Conservation (phyloP, 1,139 yeast genomes). For the Suhomyces wounanorum region DNA sequence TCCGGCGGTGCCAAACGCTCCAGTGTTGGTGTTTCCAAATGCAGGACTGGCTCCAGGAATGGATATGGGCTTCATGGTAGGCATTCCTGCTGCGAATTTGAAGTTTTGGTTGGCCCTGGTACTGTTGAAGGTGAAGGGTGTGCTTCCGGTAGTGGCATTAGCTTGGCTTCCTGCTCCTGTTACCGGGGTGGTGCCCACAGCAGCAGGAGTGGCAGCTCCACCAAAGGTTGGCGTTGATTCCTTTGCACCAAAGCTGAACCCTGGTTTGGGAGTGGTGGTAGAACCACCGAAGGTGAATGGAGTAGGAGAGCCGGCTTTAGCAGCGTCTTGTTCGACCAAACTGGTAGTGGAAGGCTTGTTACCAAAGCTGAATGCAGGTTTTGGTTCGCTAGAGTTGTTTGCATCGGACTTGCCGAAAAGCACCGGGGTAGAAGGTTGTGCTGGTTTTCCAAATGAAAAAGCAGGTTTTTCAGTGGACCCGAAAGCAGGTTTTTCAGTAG, state of each 20-base stretch:
- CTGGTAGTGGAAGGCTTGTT: not conserved
- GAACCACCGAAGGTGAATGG: conserved; percentile 16
- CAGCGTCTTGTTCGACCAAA: not conserved
- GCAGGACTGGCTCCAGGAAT: not conserved
- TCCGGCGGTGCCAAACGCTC: conserved; percentile 5
- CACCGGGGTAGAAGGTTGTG: conserved; percentile 9
- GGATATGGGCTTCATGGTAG: conserved; percentile 8
- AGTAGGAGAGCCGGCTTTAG: not conserved
- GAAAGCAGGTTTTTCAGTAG: conserved; percentile 2
- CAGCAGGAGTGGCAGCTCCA: conserved; percentile 8
- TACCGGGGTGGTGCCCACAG: not conserved
- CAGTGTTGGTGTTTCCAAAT: conserved; percentile 1
- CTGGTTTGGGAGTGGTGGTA: conserved; percentile 7
- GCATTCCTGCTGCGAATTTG: conserved; percentile 16
- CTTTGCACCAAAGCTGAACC: conserved; percentile 2
- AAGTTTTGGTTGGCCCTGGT: conserved; percentile 11
- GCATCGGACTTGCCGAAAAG: conserved; percentile 7
- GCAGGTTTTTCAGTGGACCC: not conserved
- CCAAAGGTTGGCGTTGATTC: conserved; percentile 16
- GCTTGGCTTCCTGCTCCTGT: not conserved
- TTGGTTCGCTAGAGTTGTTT: not conserved
- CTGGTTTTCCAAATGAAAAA: conserved; percentile 19
- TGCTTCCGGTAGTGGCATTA: conserved; percentile 2
- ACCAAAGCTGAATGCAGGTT: conserved; percentile 9
- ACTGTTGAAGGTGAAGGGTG: conserved; percentile 10